Percentiles rank a stretch among this genome's conserved stretches.
phyloP scores from a whole-genome alignment of 441 rosid genomes.

The Brassica hybrid region DNA sequence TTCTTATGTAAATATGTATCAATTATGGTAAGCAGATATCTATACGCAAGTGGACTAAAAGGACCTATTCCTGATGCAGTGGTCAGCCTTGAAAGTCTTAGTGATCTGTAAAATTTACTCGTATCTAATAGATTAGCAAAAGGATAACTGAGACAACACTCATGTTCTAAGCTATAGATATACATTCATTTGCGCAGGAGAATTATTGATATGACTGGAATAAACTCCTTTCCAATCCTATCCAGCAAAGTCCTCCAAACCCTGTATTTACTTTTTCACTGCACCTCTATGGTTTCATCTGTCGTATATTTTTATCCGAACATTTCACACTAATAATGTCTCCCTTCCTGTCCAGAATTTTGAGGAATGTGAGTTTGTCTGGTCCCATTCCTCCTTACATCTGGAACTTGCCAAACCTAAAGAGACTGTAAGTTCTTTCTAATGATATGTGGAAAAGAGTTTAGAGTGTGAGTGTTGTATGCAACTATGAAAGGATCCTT shows the following conservation, averaged over 20 bases:
- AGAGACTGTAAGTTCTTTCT: slow-evolving; percentile 24
- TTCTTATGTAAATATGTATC: not conserved
- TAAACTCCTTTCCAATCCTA: slow-evolving; percentile 24
- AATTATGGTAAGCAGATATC: slow-evolving; percentile 12
- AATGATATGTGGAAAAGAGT: not conserved
- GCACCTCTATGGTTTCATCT: not conserved
- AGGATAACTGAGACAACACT: not conserved
- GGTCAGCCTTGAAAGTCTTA: slow-evolving; percentile 17
- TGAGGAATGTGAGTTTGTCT: slow-evolving; percentile 31
- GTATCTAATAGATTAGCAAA: not conserved
- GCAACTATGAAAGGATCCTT: not conserved
- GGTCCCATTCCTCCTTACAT: slow-evolving; percentile 38
- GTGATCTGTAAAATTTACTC: slow-evolving; percentile 5
- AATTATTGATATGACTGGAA: slow-evolving; percentile 30
- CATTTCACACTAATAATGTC: not conserved
- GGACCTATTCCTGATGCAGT: slow-evolving; percentile 42
- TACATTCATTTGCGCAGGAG: slow-evolving; percentile 19
- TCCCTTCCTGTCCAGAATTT: slow-evolving; percentile 13
- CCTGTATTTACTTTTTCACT: slow-evolving; percentile 2
- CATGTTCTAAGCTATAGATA: not conserved
- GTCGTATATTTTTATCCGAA: not conserved
- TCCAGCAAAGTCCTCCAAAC: slow-evolving; percentile 15
- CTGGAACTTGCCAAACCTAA: slow-evolving; percentile 8
- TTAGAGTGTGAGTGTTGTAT: not conserved
- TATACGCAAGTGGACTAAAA: slow-evolving; percentile 39